These are phyloP conservation scores for Capsicum baccatum DNA, from an alignment of 257 asterid species.

Conservation along the genomic window DNA sequence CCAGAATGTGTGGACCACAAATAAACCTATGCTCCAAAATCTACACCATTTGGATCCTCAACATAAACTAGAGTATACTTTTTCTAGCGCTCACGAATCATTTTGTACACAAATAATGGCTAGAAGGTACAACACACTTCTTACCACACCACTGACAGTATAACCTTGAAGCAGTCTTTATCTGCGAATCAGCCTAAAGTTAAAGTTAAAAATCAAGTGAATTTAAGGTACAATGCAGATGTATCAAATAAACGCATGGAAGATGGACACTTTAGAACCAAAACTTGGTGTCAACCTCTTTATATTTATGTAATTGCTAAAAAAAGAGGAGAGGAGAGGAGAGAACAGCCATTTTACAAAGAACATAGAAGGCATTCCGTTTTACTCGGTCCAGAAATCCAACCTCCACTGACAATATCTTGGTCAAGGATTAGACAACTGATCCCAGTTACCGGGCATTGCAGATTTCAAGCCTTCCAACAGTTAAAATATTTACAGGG, in stretches of 20 bases:
- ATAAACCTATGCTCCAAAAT: not conserved
- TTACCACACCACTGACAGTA: not conserved
- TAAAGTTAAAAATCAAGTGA: not conserved
- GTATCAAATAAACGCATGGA: slow-evolving; percentile 22
- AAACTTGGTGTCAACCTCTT: slow-evolving; percentile 37
- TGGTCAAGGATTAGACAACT: slow-evolving; percentile 26
- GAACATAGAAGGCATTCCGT: slow-evolving; percentile 34
- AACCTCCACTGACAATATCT: slow-evolving; percentile 34
- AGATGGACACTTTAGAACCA: slow-evolving; percentile 26
- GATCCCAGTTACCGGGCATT: slow-evolving; percentile 33
- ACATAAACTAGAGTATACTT: not conserved
- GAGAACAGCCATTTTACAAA: slow-evolving; percentile 19
- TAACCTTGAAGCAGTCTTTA: slow-evolving; percentile 22
- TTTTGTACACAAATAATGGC: not conserved
- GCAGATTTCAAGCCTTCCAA: slow-evolving; percentile 34
- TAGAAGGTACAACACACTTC: slow-evolving; percentile 2
- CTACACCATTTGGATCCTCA: slow-evolving; percentile 23
- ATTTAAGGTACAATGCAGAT: slow-evolving; percentile 21
- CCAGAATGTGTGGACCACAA: too few species aligned
- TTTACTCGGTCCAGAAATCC: slow-evolving; percentile 35
- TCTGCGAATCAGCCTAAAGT: slow-evolving; percentile 20
- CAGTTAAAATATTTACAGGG: slow-evolving; percentile 37
- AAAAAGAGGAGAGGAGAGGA: slow-evolving; percentile 1
- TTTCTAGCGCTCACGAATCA: not conserved
- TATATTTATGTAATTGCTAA: slow-evolving; percentile 32